Conservation (phyloP, 371 early-diverging fungal species). For the Funneliformis caledonium region DNA sequence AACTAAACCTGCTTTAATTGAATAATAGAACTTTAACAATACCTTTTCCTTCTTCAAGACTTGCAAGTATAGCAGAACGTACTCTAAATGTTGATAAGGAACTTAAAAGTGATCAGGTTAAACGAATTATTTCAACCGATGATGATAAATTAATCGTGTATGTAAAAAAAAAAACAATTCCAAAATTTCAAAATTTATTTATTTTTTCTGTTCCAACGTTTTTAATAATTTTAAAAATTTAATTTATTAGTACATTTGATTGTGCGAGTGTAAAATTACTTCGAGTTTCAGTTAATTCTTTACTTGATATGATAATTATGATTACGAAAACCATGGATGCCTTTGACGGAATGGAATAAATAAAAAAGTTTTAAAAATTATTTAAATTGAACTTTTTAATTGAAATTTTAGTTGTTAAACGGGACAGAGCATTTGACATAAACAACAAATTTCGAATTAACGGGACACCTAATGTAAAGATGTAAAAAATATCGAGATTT, state of each 20-base stretch:
- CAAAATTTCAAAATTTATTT: neutral
- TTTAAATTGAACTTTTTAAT: too few species aligned
- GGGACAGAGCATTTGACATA: too few species aligned
- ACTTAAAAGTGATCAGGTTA: conserved; percentile 30
- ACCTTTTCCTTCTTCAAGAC: conserved; percentile 37
- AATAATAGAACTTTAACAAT: conserved; percentile 14
- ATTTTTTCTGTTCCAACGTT: neutral
- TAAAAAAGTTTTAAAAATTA: neutral
- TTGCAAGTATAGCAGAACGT: conserved; percentile 39
- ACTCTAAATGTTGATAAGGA: conserved; percentile 38
- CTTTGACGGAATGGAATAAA: conserved; percentile 26
- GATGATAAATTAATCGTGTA: conserved; percentile 33
- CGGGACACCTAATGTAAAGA: too few species aligned
- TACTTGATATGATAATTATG: conserved; percentile 40
- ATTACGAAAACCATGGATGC: conserved; percentile 34
- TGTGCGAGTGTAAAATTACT: conserved; percentile 33
- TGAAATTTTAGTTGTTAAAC: too few species aligned
- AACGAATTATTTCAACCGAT: conserved; percentile 19
- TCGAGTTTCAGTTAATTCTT: conserved; percentile 40
- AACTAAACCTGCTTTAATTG: neutral
- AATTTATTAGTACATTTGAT: conserved; percentile 23
- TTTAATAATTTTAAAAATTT: neutral
- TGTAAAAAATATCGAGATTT: too few species aligned
- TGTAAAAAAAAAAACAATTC: neutral
- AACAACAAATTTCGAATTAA: too few species aligned